These are phyloP conservation scores for Fragaria ananassa DNA, from an alignment of 306 rosid genomes.

Conservation along the genomic window DNA sequence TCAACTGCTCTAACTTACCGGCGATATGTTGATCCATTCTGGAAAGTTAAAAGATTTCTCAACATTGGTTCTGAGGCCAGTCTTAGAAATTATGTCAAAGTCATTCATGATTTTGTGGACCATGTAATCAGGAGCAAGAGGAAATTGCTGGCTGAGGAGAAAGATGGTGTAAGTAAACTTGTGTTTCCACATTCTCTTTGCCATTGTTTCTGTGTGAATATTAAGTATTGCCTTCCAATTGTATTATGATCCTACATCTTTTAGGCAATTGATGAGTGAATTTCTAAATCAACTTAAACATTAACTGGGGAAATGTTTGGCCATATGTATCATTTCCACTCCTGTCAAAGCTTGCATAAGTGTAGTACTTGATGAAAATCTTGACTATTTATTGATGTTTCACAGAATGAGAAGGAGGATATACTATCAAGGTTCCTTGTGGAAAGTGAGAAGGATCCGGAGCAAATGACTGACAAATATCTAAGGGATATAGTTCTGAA, in stretches of 20 bases:
- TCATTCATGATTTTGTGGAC: conserved; percentile 49
- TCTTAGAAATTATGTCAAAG: conserved; percentile 45
- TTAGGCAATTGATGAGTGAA: background rate
- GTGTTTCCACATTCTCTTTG: background rate
- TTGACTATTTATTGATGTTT: background rate
- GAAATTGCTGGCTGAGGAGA: conserved; percentile 27
- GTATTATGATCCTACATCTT: background rate
- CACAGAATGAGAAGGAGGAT: conserved; percentile 64
- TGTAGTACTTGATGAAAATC: background rate
- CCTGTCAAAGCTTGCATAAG: background rate
- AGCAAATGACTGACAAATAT: conserved; percentile 53
- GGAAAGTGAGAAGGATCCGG: conserved; percentile 62
- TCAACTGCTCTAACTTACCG: conserved; percentile 50
- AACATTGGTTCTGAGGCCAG: conserved; percentile 68
- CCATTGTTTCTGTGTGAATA: background rate
- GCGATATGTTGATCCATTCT: conserved; percentile 71
- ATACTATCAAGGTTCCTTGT: conserved; percentile 69
- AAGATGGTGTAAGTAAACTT: conserved; percentile 41
- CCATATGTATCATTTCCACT: background rate
- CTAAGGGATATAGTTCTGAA: conserved; percentile 61
- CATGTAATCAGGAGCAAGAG: conserved; percentile 44
- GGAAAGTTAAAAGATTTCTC: conserved; percentile 61
- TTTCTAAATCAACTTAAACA: background rate
- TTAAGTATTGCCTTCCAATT: background rate
- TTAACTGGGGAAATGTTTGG: background rate